phyloP scores from a whole-genome alignment of 2,329 filamentous ascomycete species.

The Leptodontidium sp. region DNA sequence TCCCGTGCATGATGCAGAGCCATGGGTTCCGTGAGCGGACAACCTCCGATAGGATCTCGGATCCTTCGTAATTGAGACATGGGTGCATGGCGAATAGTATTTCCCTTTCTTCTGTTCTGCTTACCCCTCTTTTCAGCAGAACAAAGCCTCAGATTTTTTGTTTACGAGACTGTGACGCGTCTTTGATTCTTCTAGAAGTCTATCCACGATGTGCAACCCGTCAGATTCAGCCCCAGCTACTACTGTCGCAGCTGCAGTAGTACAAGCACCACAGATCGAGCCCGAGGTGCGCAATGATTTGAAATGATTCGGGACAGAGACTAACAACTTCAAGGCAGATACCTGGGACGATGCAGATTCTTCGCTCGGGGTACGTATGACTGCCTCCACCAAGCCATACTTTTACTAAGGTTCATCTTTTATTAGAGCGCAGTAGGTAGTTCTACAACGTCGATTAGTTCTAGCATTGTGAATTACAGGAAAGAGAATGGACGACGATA shows the following conservation, averaged over 20 bases:
- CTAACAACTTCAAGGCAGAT: neutral
- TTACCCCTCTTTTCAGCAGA: neutral
- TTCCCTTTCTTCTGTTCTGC: too few species aligned
- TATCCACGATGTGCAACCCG: neutral
- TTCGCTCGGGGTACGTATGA: neutral
- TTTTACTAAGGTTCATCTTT: neutral
- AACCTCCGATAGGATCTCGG: neutral
- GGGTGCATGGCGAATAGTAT: neutral
- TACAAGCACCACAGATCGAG: neutral
- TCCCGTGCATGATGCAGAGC: neutral
- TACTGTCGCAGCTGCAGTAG: neutral
- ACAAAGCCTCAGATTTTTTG: neutral
- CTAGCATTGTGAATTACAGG: constrained; percentile 18
- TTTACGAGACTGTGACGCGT: neutral
- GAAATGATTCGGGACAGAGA: neutral
- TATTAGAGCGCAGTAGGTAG: neutral
- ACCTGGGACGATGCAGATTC: neutral
- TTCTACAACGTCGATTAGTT: constrained; percentile 22
- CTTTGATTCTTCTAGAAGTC: neutral
- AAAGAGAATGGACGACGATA: constrained; percentile 33
- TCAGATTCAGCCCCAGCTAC: neutral
- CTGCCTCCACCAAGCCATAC: neutral
- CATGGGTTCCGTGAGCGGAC: neutral
- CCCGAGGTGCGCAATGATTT: neutral
- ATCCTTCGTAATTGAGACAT: neutral